phyloP scores from a whole-genome alignment of 1,284 basidiomycete genomes.

The Cryptococcus deneoformans region DNA sequence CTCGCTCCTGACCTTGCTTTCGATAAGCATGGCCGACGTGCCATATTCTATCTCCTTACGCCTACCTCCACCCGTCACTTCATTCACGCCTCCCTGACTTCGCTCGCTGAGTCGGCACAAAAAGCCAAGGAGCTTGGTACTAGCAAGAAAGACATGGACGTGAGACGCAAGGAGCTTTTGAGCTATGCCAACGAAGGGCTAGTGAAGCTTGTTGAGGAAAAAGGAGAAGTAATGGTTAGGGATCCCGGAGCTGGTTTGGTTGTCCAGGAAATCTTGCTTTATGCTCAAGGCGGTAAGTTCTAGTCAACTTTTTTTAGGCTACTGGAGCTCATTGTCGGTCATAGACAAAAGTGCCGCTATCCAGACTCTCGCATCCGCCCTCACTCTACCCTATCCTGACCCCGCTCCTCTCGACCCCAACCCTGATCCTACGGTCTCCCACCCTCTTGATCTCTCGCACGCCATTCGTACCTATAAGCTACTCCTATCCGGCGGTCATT shows the following conservation, averaged over 20 bases:
- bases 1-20: conserved; percentile 55
- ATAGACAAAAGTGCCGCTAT: conserved; percentile 68
- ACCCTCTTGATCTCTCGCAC: conserved; percentile 74
- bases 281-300: conserved; percentile 69
- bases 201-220: conserved; percentile 62
- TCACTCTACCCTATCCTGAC: conserved; percentile 59
- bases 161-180: conserved; percentile 61
- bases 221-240: conserved; percentile 59
- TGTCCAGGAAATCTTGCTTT: conserved; percentile 74
- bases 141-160: conserved; percentile 61
- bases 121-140: conserved; percentile 55
- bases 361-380: conserved; percentile 58
- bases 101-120: conserved; percentile 63
- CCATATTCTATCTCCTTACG: conserved; percentile 73
- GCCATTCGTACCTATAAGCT: conserved; percentile 78
- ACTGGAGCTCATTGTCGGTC: neutral
- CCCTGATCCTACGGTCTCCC: conserved; percentile 50
- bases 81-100: conserved; percentile 68
- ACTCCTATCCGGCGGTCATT: conserved; percentile 85
- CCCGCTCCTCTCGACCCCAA: conserved; percentile 16
- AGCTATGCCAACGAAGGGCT: conserved; percentile 67
- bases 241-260: conserved; percentile 76
- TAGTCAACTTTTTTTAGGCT: neutral
- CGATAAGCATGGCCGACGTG: conserved; percentile 60
- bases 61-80: conserved; percentile 76